Evolutionary conservation across 2,329 filamentous ascomycete species (phyloP), one percentile per base, ranked within the genome.

Genomic region (Arthrobotrys sinensis): DNA sequence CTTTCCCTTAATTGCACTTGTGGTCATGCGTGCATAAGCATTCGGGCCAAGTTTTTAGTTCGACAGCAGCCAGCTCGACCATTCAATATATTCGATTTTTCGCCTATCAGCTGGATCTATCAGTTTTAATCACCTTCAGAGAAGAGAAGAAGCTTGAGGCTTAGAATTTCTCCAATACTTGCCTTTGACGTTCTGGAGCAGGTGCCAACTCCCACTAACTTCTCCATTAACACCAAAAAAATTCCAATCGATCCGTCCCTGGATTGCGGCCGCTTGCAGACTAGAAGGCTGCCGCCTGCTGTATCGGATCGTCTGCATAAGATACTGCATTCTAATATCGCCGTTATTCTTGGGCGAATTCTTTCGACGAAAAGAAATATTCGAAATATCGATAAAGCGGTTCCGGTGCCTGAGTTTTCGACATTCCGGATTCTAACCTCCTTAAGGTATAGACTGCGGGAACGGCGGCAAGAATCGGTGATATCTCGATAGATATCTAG

Each of bases 221-320:
- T 70, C 66, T 77, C 66, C 38, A 70, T 77, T 71, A 38, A 70
- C 34, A 11, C 66, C 24, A 28, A 53, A 46, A 52, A 4, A 43
- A 69, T 70, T 76, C 64, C 71, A 64, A 38, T 45, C 55, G 55
- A 55, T 28, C 50, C 34, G 60, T 77, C 53, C 66, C 57, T 65
- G 65, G 50, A 52, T 67, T 52, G 34, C 67, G 57, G 50, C 60
- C 50, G 57, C 32, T 77, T 70, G 73, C 60, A 57, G 46, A 62
- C 50, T 65, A 43, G 28, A 62, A 71, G 32, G 73, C 50, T 67
- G 66, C 55, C 55, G 55, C 73, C 73, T 77, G 32, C 50, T 24
- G 66, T 77, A 70, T 43, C 60, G 60, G 65, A 76, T 76, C 57
- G 46, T 45, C 72, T 50, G 66, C 72, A 77, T 69, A 66, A 69